A percentile compares a stretch with the other conserved stretches of the same genome.
Evolutionary conservation across 2,329 filamentous ascomycete genomes (phyloP).

Genomic region (Penicillium sp.): DNA sequence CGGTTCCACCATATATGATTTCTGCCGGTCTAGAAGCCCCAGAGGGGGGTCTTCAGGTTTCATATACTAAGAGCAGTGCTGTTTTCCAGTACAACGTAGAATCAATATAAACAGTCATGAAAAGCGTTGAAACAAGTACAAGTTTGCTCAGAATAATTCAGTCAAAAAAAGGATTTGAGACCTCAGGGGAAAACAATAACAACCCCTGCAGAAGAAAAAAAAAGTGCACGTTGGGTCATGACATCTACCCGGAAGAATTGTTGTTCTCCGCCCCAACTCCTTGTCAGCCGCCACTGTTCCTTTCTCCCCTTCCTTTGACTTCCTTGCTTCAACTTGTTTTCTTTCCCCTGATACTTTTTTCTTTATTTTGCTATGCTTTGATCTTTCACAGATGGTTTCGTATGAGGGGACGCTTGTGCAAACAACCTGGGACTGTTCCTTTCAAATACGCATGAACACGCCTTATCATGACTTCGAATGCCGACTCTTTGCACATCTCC

Average conservation of each 20-base stretch:
- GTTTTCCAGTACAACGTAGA: not conserved
- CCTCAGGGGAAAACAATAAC: not conserved
- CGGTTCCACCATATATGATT: not conserved
- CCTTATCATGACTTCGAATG: conserved; percentile 19
- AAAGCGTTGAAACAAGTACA: no score
- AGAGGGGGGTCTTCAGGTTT: not conserved
- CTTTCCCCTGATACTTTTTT: not conserved
- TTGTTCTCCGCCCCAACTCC: conserved; percentile 34
- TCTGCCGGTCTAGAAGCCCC: conserved; percentile 4
- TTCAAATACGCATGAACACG: conserved; percentile 12
- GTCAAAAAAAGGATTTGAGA: not conserved
- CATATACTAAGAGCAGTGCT: not conserved
- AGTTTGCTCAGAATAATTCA: not conserved
- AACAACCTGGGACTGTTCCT: conserved; percentile 10
- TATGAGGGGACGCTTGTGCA: not conserved
- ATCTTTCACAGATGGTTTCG: not conserved
- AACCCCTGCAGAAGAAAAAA: not conserved
- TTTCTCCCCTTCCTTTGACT: conserved; percentile 21
- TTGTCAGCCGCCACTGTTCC: conserved; percentile 34
- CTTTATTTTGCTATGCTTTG: conserved; percentile 2
- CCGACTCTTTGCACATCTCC: conserved; percentile 4
- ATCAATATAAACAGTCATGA: no score
- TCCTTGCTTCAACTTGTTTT: conserved; percentile 21
- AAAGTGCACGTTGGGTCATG: conserved; percentile 9
- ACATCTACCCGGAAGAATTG: conserved; percentile 24